These are phyloP conservation scores for Schwanniomyces pseudopolymorphus DNA, from an alignment of 805 yeast genomes.

Conservation along the genomic window DNA sequence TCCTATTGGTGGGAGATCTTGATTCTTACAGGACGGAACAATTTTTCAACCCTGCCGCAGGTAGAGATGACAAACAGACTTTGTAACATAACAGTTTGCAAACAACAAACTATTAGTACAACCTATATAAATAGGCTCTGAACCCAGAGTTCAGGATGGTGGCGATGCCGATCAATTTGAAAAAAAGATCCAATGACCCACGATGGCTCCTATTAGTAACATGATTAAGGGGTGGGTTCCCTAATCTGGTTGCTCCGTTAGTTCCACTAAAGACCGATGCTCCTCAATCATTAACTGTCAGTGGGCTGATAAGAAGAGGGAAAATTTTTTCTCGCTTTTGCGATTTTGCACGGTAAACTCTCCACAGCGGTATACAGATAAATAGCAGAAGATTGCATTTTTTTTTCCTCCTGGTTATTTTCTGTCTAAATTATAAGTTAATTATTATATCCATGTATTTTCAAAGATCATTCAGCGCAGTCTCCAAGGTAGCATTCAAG, in stretches of 20 bases:
- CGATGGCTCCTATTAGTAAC: not conserved
- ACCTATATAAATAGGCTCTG: not conserved
- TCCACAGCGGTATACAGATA: not conserved
- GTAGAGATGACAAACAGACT: not conserved
- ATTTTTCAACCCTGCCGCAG: not conserved
- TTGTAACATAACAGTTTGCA: not conserved
- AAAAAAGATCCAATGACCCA: not conserved
- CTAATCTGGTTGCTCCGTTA: not conserved
- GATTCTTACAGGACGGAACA: not conserved
- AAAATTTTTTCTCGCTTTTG: not conserved
- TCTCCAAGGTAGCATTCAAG: constrained; percentile 20
- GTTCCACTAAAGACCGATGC: not conserved
- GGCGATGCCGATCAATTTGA: not conserved
- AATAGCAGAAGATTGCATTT: not conserved
- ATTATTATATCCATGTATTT: constrained; percentile 3
- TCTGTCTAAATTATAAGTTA: not conserved
- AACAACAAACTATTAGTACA: not conserved
- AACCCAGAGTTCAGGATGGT: not conserved
- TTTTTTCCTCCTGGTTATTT: not conserved
- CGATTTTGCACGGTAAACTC: not conserved
- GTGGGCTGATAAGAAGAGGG: not conserved
- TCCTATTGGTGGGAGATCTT: not conserved
- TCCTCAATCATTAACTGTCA: not conserved
- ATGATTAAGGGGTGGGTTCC: not conserved
- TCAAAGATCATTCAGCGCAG: constrained; percentile 23